Evolutionary conservation across 164 flowering plant species (phyloP).

Genomic region (Liriodendron chinense): DNA sequence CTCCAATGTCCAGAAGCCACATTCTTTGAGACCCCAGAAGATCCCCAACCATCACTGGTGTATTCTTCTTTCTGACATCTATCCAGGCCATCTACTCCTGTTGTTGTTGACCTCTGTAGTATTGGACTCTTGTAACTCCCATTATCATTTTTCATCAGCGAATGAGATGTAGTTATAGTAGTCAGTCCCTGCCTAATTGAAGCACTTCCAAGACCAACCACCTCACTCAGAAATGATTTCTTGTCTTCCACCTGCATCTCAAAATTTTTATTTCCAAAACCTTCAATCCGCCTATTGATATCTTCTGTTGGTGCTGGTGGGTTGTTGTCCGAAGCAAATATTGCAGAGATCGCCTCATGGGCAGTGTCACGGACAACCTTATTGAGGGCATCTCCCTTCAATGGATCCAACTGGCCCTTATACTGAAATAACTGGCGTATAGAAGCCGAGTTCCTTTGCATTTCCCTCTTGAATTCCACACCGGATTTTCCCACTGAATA

Average conservation of each 20-base stretch:
- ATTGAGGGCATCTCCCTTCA: conserved; percentile 91
- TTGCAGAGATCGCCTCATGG: conserved; percentile 75
- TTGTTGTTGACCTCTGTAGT: conserved; percentile 73
- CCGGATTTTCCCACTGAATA: conserved; percentile 93
- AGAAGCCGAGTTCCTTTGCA: conserved; percentile 86
- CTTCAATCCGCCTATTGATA: conserved; percentile 69
- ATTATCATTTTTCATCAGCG: conserved; percentile 55
- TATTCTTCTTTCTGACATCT: conserved; percentile 52
- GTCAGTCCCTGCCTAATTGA: conserved; percentile 82
- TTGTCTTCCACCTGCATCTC: conserved; percentile 72
- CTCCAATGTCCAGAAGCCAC: conserved; percentile 53
- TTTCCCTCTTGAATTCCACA: conserved; percentile 90
- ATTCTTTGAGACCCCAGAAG: conserved; percentile 43
- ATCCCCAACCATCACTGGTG: conserved; percentile 33
- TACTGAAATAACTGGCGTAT: conserved; percentile 82
- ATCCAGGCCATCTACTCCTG: conserved; percentile 46
- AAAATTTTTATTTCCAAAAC: conserved; percentile 86
- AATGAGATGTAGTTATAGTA: conserved; percentile 59
- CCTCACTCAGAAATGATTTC: conserved; percentile 90
- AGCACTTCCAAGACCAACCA: conserved; percentile 90
- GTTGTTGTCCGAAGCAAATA: conserved; percentile 75
- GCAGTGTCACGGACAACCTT: conserved; percentile 93
- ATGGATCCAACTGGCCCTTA: conserved; percentile 81
- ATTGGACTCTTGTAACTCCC: conserved; percentile 85
- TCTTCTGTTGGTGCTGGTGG: conserved; percentile 52